Conservation (phyloP, 257 asterid genomes). For the Prunella vulgaris region DNA sequence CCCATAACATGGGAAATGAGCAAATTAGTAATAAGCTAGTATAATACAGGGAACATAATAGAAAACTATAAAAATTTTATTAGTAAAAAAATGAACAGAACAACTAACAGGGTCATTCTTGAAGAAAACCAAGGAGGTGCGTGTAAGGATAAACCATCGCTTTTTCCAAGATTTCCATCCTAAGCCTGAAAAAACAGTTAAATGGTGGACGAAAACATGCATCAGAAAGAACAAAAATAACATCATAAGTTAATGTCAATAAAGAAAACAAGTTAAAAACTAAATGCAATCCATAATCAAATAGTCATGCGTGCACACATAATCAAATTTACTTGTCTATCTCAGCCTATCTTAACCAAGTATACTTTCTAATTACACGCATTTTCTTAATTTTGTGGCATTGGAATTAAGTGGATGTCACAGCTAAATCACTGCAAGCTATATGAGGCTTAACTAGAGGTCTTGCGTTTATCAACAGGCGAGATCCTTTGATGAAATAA, state of each 20-base stretch:
- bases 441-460: not conserved
- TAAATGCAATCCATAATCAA: not conserved
- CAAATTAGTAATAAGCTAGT: constrained; percentile 2
- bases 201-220: constrained; percentile 8
- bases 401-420: constrained; percentile 8
- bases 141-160: constrained; percentile 94
- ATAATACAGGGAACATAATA: constrained; percentile 2
- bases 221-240: constrained; percentile 3
- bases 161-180: constrained; percentile 98
- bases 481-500: not conserved
- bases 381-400: not conserved
- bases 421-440: not conserved
- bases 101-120: constrained; percentile 96
- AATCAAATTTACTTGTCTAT: constrained; percentile 7
- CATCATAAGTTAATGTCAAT: not conserved
- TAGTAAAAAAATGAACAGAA: constrained; percentile 21
- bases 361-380: not conserved
- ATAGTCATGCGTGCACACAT: not conserved
- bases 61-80: too few relatives aligned
- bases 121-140: constrained; percentile 94
- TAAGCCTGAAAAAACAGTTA: constrained; percentile 58
- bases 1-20: constrained; percentile 6
- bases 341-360: constrained; percentile 7
- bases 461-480: not conserved
- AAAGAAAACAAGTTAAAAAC: not conserved